Conservation (phyloP, 1,139 yeast genomes). For the Schizosaccharomyces versatilis region DNA sequence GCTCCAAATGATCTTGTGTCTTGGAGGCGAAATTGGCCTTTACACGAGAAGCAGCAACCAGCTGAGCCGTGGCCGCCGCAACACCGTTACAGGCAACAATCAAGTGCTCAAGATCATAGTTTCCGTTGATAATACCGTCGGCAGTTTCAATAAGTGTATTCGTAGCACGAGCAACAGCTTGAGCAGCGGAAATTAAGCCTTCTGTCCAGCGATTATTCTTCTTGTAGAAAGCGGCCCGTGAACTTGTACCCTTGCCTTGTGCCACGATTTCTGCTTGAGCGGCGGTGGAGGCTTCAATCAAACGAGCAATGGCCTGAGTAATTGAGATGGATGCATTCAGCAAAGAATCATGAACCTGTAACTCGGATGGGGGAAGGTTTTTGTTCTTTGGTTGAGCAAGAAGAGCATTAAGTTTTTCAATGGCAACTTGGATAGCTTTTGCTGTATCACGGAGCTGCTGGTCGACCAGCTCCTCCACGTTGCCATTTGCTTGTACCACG, state of each 20-base stretch:
- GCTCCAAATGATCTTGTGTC: constrained; percentile 54
- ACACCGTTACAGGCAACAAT: constrained; percentile 84
- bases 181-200: constrained; percentile 77
- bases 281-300: constrained; percentile 57
- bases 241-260: constrained; percentile 42
- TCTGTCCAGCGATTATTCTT: constrained; percentile 88
- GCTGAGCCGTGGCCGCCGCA: constrained; percentile 80
- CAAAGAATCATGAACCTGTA: constrained; percentile 58
- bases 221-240: constrained; percentile 59
- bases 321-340: constrained; percentile 62
- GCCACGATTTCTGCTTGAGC: constrained; percentile 68
- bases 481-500: constrained; percentile 19
- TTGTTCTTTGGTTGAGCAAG: constrained; percentile 32
- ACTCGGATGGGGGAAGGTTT: constrained; percentile 33
- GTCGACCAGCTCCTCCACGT: constrained; percentile 49
- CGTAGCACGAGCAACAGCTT: constrained; percentile 71
- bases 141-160: constrained; percentile 62
- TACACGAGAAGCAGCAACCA: constrained; percentile 80
- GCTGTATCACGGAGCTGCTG: constrained; percentile 55
- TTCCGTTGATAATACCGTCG: constrained; percentile 50
- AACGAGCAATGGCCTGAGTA: constrained; percentile 52
- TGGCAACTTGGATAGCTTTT: constrained; percentile 43
- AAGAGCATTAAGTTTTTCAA: constrained; percentile 34
- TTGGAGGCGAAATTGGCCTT: constrained; percentile 59
- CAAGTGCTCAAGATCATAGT: constrained; percentile 56